Percentiles rank a stretch among this genome's conserved stretches.
Conservation (phyloP, 2,329 filamentous ascomycete genomes). For the Macroventuria anomochaeta region DNA sequence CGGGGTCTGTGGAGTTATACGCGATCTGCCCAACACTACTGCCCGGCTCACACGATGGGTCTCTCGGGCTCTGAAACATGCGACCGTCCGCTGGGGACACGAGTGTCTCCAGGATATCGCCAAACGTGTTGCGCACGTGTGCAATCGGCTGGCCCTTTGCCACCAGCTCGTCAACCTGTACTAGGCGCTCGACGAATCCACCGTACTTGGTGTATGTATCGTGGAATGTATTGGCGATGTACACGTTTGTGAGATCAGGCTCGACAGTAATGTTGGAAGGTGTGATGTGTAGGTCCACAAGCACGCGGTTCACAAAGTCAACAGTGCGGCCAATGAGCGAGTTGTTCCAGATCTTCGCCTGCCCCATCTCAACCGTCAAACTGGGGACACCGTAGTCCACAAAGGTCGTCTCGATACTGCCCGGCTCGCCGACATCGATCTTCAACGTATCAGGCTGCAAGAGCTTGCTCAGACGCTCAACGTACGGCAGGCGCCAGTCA, state of each 20-base stretch:
- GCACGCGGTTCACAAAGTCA: conserved; percentile 34
- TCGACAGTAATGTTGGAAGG: conserved; percentile 40
- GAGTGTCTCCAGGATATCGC: conserved; percentile 47
- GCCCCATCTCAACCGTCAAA: conserved; percentile 50
- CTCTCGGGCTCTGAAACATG: conserved; percentile 45
- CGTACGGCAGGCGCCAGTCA: conserved; percentile 47
- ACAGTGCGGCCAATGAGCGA: conserved; percentile 46
- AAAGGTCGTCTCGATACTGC: conserved; percentile 50
- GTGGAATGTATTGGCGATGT: conserved; percentile 42
- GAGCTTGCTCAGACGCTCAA: conserved; percentile 50
- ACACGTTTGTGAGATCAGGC: conserved; percentile 41
- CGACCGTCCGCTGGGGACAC: conserved; percentile 41
- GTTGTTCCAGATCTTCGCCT: conserved; percentile 48
- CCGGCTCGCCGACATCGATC: conserved; percentile 49
- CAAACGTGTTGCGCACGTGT: conserved; percentile 45
- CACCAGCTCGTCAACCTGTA: conserved; percentile 44
- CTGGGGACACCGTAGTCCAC: conserved; percentile 45
- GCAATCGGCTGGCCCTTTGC: conserved; percentile 47
- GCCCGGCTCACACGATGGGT: conserved; percentile 47
- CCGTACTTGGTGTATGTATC: conserved; percentile 35
- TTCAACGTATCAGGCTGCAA: conserved; percentile 50
- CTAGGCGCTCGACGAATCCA: conserved; percentile 40
- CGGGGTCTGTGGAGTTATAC: conserved; percentile 46
- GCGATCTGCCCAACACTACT: conserved; percentile 45
- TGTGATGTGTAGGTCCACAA: conserved; percentile 30